Evolutionary conservation across 2,329 filamentous ascomycete genomes (phyloP), one percentile per base, ranked within the genome.

Genomic region (Pseudogymnoascus sp.): DNA sequence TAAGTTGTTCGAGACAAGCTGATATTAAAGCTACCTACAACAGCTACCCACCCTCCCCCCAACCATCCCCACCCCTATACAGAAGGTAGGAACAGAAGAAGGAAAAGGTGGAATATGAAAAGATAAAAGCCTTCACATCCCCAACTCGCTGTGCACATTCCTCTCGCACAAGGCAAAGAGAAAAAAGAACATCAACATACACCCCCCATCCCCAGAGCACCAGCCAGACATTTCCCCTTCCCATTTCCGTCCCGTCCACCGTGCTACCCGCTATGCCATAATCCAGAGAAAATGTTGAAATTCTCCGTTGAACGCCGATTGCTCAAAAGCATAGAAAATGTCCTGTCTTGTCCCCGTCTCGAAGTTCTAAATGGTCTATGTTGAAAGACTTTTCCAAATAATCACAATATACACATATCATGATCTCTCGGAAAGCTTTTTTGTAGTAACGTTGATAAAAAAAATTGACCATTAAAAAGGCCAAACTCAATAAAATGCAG

Each of bases 351-450:
- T 65, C 65, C 12, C 44, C 14, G 44, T 28, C 44, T 50, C 44
- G 44, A 50, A 50, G n/a, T 2, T 50, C 44, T 50, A 28, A 50
- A 72, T 68, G 71, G 71, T 73, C 72, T 73, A 73, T 74, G 72
- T 74, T 74, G 72, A 74, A 74, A 73, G 71, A 72, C 71, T 72
- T 73, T 63, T 63, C 71, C 71, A 68, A 69, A 46, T 2, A n/a
- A 50, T 50, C 44, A 50, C 44, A 50, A 50, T 14, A 50, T 50
- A 46, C 21, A 46, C 28, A 25, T 23, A n/a, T 50, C 23, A 50
- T 28, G 21, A 50, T 40, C n/a, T 28, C 21, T 4, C 23, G 44
- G 44, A 50, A 50, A 50, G 44, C 44, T 50, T 50, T 50, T 50
- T 50, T 50, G 44, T 25, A 12, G 23, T 10, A 40, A 40, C 37